Evolutionary conservation across 2,329 filamentous ascomycete species (phyloP).

Genomic region (Fusarium algeriense): DNA sequence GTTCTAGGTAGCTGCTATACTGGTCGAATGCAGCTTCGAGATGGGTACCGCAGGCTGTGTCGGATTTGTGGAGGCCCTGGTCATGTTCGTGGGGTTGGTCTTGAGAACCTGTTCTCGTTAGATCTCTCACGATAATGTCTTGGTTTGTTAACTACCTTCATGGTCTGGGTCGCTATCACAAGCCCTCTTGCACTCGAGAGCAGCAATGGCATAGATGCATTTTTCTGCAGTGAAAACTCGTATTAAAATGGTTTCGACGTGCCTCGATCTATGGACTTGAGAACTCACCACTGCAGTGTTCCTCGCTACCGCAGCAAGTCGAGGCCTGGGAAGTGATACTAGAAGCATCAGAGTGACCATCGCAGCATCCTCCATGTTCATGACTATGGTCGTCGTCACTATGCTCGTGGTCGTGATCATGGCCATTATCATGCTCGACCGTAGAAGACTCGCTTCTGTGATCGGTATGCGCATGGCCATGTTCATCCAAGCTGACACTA

Average conservation of each 20-base stretch:
- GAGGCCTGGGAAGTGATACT: neutral
- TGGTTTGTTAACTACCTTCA: neutral
- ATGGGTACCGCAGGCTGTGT: conserved; percentile 50
- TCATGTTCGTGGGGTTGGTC: conserved; percentile 18
- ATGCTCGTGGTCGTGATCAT: fast-evolving
- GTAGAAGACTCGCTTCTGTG: neutral
- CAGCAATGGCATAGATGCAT: conserved; percentile 22
- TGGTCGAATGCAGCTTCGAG: conserved; percentile 51
- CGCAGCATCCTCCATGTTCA: neutral
- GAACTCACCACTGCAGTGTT: conserved; percentile 2
- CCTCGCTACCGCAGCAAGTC: conserved; percentile 15
- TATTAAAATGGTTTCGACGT: neutral
- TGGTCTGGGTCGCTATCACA: conserved; percentile 19
- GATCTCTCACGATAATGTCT: fast-evolving
- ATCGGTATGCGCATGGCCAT: fast-evolving
- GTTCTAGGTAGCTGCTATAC: conserved; percentile 53
- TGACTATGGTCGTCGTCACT: fast-evolving
- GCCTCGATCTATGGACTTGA: fast-evolving
- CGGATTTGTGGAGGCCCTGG: neutral
- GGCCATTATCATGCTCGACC: fast-evolving
- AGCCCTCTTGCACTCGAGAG: conserved; percentile 25
- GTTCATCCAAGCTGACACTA: neutral
- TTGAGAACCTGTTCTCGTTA: neutral
- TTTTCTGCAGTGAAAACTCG: neutral
- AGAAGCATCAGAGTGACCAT: neutral